Evolutionary conservation across 139 green algal genomes (phyloP), one percentile per base, ranked within the genome.

Genomic region (Zygnema cylindricum): DNA sequence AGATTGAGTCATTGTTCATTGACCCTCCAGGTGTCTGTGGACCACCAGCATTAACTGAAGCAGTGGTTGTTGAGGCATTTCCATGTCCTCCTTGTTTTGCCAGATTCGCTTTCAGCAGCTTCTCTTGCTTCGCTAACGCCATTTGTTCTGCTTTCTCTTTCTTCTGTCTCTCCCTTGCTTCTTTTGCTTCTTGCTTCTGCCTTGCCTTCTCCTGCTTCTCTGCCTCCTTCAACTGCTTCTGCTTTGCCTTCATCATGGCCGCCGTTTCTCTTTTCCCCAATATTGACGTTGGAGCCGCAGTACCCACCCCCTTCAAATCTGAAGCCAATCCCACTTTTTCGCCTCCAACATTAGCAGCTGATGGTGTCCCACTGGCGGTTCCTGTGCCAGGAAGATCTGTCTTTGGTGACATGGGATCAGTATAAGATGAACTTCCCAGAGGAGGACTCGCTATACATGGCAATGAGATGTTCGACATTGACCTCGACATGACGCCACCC

Each of bases 121-220:
- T 63, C 16, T 63, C 71, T 16, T 79, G 71, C 36, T 43, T 41
- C 71, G 71, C 71, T 11, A 79, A 16, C 36, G 71, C 71, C 16
- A 79, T 38, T 1, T 85, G 41, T 41, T 85, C 38, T 1, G 63
- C 43, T 0, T 85, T 55, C 36, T 85, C 1, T 0, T 32, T 55
- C 16, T 32, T 55, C 35, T 85, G 78, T 0, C 42, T 55, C 78
- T 77, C 39, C 1, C 32, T 55, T 41, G 40, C 49, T 41, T 86
- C 21, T 30, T 86, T 55, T 30, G 40, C 0, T 41, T 85, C 38
- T 41, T 85, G 38, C 78, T 86, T 77, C 41, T 85, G 78, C 78
- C 40, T 39, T 63, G 69, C 49, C 78, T 86, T 57, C 78, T 78
- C 30, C 42, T 69, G 78, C 78, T 69, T 38, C 36, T 86, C 39